phyloP scores from a whole-genome alignment of 176 grass and related monocot genomes.

The Zoysia pacifica region DNA sequence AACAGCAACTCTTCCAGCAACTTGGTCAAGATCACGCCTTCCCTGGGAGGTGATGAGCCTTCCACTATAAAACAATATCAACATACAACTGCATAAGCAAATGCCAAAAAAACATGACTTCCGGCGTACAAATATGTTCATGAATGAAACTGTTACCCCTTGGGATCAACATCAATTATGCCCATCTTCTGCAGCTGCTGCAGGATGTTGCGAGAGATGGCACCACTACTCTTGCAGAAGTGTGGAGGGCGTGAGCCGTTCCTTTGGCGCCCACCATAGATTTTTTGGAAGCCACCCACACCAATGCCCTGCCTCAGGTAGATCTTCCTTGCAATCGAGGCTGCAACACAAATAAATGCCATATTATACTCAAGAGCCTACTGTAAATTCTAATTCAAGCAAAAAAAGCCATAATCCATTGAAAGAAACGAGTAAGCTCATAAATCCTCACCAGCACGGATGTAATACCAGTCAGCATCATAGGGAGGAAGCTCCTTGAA shows the following conservation, averaged over 20 bases:
- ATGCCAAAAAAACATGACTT: not conserved
- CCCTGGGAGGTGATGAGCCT: conserved; percentile 74
- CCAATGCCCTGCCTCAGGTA: conserved; percentile 80
- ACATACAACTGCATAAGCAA: not conserved
- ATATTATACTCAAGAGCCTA: not conserved
- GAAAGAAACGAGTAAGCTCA: not conserved
- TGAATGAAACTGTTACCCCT: conserved; percentile 50
- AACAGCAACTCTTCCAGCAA: conserved; percentile 55
- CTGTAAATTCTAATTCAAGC: not conserved
- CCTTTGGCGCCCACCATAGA: conserved; percentile 72
- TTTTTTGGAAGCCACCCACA: conserved; percentile 80
- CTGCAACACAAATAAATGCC: conserved; percentile 13
- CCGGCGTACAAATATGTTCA: not conserved
- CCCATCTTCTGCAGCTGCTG: conserved; percentile 68
- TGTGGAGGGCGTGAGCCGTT: conserved; percentile 57
- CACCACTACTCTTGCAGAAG: conserved; percentile 83
- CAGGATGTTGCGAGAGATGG: conserved; percentile 70
- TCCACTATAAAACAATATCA: conserved; percentile 44
- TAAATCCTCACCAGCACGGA: conserved; percentile 57
- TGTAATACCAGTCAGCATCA: conserved; percentile 85
- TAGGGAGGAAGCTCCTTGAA: conserved; percentile 78
- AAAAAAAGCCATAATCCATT: not conserved
- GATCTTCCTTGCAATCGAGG: conserved; percentile 78
- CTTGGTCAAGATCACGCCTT: conserved; percentile 78
- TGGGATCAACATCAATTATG: conserved; percentile 66